Evolutionary conservation across 768 basidiomycete species (phyloP), one percentile per base, ranked within the genome.

Genomic region (Mycena amicta): DNA sequence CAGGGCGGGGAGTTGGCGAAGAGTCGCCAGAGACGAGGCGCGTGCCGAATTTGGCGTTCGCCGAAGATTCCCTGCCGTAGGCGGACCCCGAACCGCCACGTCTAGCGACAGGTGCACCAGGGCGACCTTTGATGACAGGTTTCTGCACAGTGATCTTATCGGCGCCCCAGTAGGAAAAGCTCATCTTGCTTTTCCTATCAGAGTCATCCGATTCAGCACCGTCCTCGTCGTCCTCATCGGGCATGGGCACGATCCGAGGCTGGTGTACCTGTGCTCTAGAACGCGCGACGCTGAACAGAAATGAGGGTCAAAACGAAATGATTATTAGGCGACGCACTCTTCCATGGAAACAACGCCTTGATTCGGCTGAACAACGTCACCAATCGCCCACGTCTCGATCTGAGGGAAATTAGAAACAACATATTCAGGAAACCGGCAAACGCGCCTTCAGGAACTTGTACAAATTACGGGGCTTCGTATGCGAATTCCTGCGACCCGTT

Each of bases 121-220:
- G 67, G 50, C 74, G 71, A 59, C 75, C 75, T 68, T 87, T 89
- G 66, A 87, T 70, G 39, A 85, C 71, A 2, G 92, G 90, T 65
- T 90, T 90, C 70, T 92, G 90, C 22, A 94, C 83, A 1, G 92
- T 94, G 66, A 94, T 83, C 74, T 92, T 92, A 76, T 94, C 92
- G 29, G 92, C 92, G 25, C 92, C 92, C 91, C 92, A 93, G 69
- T 93, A 95, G 4, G 91, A 93, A 74, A 93, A 93, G 76, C 90
- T 91, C 92, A 93, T 93, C 72, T 93, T 93, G 78, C 88, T 91
- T 77, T 92, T 90, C 75, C 87, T 84, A 71, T 93, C 92, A 12
- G 90, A 93, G 66, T 93, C 90, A 64, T 91, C 89, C 3, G 92
- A 92, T 27, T 92, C 90, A 18, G 66, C 83, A 18, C 77, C 85